Base-by-base conservation (phyloP, 2,329 filamentous ascomycete genomes). In the Aureobasidium uvarum region DNA sequence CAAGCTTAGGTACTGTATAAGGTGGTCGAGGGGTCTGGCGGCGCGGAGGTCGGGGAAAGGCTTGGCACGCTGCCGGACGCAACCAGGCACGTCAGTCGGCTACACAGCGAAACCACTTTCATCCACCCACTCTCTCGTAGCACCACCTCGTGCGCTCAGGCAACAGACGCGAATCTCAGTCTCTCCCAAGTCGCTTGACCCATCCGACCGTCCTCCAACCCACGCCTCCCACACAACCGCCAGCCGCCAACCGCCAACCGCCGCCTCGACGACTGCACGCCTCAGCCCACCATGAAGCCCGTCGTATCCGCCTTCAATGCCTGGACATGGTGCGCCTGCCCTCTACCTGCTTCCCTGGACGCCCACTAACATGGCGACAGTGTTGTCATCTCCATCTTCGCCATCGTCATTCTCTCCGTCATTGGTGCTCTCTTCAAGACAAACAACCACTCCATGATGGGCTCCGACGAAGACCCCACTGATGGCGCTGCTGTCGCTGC, bases 291-390 rank as follows among this genome's bases (percentile, higher is more conserved):
- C 75, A 97, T 97, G 93, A 97, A 97, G 88, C 93, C 94, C 71
- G 83, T 98, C 76, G 91, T 98, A 72, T 90, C 91, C 75, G 89
- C 92, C 71, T 85, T 93, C 81, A 93, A 96, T 81, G 94, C 93
- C 74, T 97, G 93, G 92, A 91, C 88, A 82, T 96, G 93, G 93
- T 97, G 83, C 75, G 86, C 77, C 72, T 41, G 14, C 14, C 33
- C 7, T 31, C 3, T 8, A 2, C 25, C 20, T 16, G 1, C 33
- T 14, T 16, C 8, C 20, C 5, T 20, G 31, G n/a, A 20, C 13
- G 14, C 62, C 23, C 39, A 67, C 70, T 75, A 68, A 73, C 65
- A 67, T 56, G 63, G 18, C 28, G 31, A 43, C 70, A 97, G 94
- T 84, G 89, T 87, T 68, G 81, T 88, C 74, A 83, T 89, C 70